phyloP scores from a whole-genome alignment of 2,329 filamentous ascomycete genomes.

The Canariomyces notabilis region DNA sequence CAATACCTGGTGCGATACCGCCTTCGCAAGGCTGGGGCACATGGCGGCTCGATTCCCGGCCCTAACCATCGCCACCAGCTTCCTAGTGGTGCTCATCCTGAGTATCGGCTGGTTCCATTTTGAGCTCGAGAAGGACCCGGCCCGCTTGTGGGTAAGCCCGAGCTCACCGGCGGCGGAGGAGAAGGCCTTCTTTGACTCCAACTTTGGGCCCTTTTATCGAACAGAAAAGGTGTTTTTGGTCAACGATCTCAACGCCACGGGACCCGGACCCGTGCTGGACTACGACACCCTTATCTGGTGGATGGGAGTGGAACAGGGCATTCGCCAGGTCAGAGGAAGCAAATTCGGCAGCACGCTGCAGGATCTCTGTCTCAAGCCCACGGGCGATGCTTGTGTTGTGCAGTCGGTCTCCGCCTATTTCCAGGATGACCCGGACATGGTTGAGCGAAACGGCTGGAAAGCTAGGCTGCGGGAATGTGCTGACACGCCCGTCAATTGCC shows the following conservation, averaged over 20 bases:
- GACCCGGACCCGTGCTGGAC: slow-evolving; percentile 71
- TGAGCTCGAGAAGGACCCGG: slow-evolving; percentile 83
- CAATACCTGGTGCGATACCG: slow-evolving; percentile 74
- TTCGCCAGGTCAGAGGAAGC: slow-evolving; percentile 66
- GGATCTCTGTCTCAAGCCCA: slow-evolving; percentile 92
- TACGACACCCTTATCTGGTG: slow-evolving; percentile 91
- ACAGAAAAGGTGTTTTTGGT: slow-evolving; percentile 91
- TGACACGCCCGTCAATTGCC: slow-evolving; percentile 73
- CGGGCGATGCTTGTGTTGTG: slow-evolving; percentile 81
- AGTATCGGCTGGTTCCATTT: slow-evolving; percentile 88
- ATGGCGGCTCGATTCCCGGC: slow-evolving; percentile 77
- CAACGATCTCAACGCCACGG: slow-evolving; percentile 67
- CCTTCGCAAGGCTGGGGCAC: slow-evolving; percentile 77
- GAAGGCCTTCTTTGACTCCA: slow-evolving; percentile 87
- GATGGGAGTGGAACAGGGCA: slow-evolving; percentile 79
- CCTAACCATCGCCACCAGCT: slow-evolving; percentile 70
- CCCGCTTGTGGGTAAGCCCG: slow-evolving; percentile 93
- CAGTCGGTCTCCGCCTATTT: slow-evolving; percentile 93
- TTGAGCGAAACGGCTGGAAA: slow-evolving; percentile 65
- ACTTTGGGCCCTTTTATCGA: slow-evolving; percentile 94
- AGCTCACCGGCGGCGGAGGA: slow-evolving; percentile 85
- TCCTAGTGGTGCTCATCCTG: slow-evolving; percentile 71
- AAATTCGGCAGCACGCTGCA: slow-evolving; percentile 65
- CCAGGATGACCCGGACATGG: slow-evolving; percentile 57
- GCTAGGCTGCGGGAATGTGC: slow-evolving; percentile 68